Base-by-base conservation (phyloP, 176 grass and related monocot genomes). In the Oryza brachyantha region DNA sequence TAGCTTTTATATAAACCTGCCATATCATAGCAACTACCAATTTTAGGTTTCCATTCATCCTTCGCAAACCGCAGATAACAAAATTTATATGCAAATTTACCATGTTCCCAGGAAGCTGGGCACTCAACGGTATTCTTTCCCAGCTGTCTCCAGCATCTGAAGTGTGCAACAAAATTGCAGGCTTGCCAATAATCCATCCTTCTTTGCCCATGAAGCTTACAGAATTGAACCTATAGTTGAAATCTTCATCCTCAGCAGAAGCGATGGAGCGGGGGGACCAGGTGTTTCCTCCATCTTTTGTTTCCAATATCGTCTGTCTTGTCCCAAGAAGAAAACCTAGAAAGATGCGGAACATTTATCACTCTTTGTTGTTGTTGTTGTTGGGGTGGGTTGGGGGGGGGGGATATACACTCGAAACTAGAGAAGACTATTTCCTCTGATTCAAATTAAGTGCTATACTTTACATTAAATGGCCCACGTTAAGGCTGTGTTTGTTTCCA, bases 221-320 rank as follows among this genome's bases (percentile, higher is more conserved):
- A 0, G 95, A 98, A 70, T 98, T 98, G 81, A 98, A 94, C 27
- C 95, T 74, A 80, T 98, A 98, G 86, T 98, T 98, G 84, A 98
- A 98, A 81, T 98, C 95, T 66, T 98, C 95, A 52, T 98, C 95
- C 74, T 98, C 95, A 0, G 95, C 92, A 3, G 95, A 98, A 29
- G 92, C 85, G 61, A 98, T 98, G 50, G 92, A 98, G 21, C 92
- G 85, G 27, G 87, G 92, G 55, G 78, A 60, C 96, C 96, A 98
- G 29, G 85, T 93, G 46, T 76, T 68, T 1, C 96, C 96, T 37
- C 87, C 92, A 40, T 98, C 90, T 73, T 98, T 98, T 7, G 96
- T 98, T 85, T 98, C 96, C 55, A 98, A 38, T 59, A 98, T 83
- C 3, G 90, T 98, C 74, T 98, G 96, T 3, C 96, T 72, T 61